These are phyloP conservation scores for Phlegmacium glaucopus DNA, from an alignment of 768 basidiomycete genomes.

Conservation along the genomic window DNA sequence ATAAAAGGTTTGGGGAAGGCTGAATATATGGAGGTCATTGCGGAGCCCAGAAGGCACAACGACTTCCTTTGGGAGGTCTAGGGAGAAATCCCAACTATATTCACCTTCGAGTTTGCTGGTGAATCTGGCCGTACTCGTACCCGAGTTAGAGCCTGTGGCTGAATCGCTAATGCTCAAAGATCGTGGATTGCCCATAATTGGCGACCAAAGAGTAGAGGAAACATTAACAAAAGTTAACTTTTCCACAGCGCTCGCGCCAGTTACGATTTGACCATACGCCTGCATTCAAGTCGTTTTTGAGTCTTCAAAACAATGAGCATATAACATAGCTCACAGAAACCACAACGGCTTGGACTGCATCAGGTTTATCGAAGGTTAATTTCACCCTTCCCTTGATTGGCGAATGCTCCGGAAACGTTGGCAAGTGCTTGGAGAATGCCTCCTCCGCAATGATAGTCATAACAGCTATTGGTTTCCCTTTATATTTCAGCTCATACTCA, in stretches of 20 bases:
- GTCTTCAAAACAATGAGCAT: background rate
- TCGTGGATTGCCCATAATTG: slow-evolving; percentile 26
- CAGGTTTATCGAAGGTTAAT: slow-evolving; percentile 33
- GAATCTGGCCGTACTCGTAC: slow-evolving; percentile 5
- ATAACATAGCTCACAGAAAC: slow-evolving; percentile 39
- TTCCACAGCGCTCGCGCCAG: slow-evolving; percentile 22
- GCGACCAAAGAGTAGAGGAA: slow-evolving; percentile 34
- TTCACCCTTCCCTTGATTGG: slow-evolving; percentile 32
- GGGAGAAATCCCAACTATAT: slow-evolving; percentile 34
- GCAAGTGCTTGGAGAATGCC: slow-evolving; percentile 29
- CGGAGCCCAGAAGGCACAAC: slow-evolving; percentile 14
- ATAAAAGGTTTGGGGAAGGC: slow-evolving; percentile 36
- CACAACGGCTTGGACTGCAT: slow-evolving; percentile 44
- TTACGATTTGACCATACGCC: slow-evolving; percentile 37
- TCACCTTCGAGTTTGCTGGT: slow-evolving; percentile 31
- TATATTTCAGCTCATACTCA: slow-evolving; percentile 20
- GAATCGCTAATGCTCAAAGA: background rate
- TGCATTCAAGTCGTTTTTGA: slow-evolving; percentile 10
- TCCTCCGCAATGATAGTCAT: slow-evolving; percentile 44
- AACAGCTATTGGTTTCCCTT: slow-evolving; percentile 42
- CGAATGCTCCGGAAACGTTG: slow-evolving; percentile 33
- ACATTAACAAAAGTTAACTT: slow-evolving; percentile 33
- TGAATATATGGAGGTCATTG: slow-evolving; percentile 21
- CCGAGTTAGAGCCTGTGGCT: background rate
- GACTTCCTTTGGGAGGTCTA: slow-evolving; percentile 38